Percentiles rank a stretch among this genome's conserved stretches.
phyloP scores from a whole-genome alignment of 1,139 yeast species.

The Yamadazyma spencermartinsiae region DNA sequence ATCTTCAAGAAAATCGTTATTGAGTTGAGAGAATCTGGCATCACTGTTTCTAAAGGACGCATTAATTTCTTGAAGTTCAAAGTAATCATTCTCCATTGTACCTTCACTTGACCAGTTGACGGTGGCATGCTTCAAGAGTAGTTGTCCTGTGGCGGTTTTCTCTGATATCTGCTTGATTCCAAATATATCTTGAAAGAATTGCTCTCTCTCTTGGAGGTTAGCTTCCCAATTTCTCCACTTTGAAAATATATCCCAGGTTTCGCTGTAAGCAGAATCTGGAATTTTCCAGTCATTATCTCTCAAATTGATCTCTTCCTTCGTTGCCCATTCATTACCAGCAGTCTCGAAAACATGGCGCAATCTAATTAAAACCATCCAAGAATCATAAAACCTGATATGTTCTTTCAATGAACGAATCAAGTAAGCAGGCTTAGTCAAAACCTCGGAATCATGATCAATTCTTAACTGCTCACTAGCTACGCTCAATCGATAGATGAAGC shows the following conservation, averaged over 20 bases:
- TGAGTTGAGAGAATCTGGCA: slow-evolving; percentile 10
- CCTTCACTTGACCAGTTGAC: slow-evolving; percentile 7
- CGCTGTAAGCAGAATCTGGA: slow-evolving; percentile 53
- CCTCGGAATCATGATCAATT: slow-evolving; percentile 83
- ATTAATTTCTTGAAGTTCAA: slow-evolving; percentile 16
- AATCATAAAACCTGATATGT: slow-evolving; percentile 77
- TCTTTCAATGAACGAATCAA: slow-evolving; percentile 67
- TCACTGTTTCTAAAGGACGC: slow-evolving; percentile 9
- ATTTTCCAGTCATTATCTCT: slow-evolving; percentile 31
- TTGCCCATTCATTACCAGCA: slow-evolving; percentile 58
- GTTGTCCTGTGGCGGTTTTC: slow-evolving; percentile 10
- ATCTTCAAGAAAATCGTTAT: slow-evolving; percentile 12
- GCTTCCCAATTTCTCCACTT: slow-evolving; percentile 95
- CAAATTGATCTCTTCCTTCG: slow-evolving; percentile 22
- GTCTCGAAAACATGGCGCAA: slow-evolving; percentile 68
- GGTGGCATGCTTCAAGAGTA: slow-evolving; percentile 8
- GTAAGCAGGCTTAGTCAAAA: slow-evolving; percentile 84
- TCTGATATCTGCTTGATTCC: slow-evolving; percentile 10
- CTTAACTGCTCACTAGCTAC: slow-evolving; percentile 59
- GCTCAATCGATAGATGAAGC: slow-evolving; percentile 57
- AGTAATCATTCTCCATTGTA: slow-evolving; percentile 15
- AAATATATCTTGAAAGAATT: slow-evolving; percentile 51
- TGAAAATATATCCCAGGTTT: slow-evolving; percentile 59
- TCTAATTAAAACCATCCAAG: slow-evolving; percentile 85
- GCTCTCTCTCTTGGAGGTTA: slow-evolving; percentile 46